phyloP scores from a whole-genome alignment of 495 filamentous ascomycete genomes.

The Amphirosellinia nigrospora region DNA sequence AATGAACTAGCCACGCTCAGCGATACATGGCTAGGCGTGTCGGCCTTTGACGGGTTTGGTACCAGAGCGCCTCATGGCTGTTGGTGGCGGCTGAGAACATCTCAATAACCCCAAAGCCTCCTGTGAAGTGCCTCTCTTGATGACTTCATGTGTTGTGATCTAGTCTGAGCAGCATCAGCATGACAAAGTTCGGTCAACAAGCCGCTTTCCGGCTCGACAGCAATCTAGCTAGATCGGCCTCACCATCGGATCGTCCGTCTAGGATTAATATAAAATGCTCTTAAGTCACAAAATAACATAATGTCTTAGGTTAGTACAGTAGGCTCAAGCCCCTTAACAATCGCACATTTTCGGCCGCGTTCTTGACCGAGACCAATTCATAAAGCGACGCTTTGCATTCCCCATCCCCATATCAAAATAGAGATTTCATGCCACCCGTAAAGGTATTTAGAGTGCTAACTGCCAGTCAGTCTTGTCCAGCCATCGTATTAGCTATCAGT shows the following conservation, averaged over 20 bases:
- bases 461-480: constrained; percentile 10
- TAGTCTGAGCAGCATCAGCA: background rate
- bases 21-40: background rate
- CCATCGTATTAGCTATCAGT: background rate
- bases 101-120: constrained; percentile 10
- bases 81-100: constrained; percentile 8
- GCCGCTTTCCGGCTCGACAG: background rate
- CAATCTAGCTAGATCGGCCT: background rate
- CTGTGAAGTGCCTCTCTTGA: constrained; percentile 2
- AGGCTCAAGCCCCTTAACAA: constrained; percentile 4
- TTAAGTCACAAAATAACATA: constrained; percentile 7
- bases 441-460: background rate
- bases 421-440: constrained; percentile 7
- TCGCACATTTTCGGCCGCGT: background rate
- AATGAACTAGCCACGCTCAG: background rate
- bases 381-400: constrained; percentile 8
- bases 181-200: background rate
- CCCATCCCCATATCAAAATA: background rate
- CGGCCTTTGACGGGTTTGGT: background rate
- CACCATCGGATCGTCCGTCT: background rate
- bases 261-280: background rate
- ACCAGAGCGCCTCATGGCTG: constrained; percentile 2
- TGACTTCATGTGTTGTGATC: constrained; percentile 1
- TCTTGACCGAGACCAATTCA: background rate
- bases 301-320: constrained; percentile 20